Evolutionary conservation across 371 early-diverging fungal species (phyloP), one percentile per base, ranked within the genome.

Genomic region (Mortierella polycephala): DNA sequence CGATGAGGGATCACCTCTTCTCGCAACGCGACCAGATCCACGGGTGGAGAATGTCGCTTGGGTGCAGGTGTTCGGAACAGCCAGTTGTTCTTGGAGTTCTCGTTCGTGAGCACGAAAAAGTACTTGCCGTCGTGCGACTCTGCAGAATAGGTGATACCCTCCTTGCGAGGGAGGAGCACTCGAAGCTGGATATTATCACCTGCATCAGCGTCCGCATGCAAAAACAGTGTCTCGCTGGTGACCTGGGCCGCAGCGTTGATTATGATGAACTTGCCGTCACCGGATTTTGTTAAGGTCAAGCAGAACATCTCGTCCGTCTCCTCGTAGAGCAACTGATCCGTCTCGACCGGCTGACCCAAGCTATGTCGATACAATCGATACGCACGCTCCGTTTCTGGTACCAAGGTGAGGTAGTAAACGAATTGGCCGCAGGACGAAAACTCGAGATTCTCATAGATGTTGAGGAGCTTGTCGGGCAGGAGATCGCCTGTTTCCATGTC

Each of bases 241-340:
- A 88, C 76, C 60, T 89, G 89, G 0, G 87, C 89, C 11, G 83
- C 60, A 16, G 85, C 62, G 57, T 84, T 83, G 55, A 90, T 64
- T 40, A 89, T 57, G 47, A 90, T 80, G 70, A 82, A 89, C 57
- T 76, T 71, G 41, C 82, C 82, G 45, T 86, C 80, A 55, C 82
- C 81, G 0, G 83, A 79, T 56, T 86, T 88, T 39, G 84, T 83
- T 61, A 90, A 44, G 3, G 86, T 79, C 37, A 90, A 44, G 54
- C 71, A 88, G 49, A 86, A 90, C 87, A 88, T 89, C 64, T 87
- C 86, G 73, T 90, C 90, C 12, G 51, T 57, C 57, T 90, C 90
- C 52, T 89, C 84, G 53, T 84, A 87, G 16, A 89, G 54, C 8
- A 88, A 50, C n/a, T 58, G 75, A 58, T 88, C 90, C 12, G 21